Percentiles rank a stretch among this genome's conserved stretches.
Evolutionary conservation across 1,284 basidiomycete genomes (phyloP).

Genomic region (Ceratobasidium sp.): DNA sequence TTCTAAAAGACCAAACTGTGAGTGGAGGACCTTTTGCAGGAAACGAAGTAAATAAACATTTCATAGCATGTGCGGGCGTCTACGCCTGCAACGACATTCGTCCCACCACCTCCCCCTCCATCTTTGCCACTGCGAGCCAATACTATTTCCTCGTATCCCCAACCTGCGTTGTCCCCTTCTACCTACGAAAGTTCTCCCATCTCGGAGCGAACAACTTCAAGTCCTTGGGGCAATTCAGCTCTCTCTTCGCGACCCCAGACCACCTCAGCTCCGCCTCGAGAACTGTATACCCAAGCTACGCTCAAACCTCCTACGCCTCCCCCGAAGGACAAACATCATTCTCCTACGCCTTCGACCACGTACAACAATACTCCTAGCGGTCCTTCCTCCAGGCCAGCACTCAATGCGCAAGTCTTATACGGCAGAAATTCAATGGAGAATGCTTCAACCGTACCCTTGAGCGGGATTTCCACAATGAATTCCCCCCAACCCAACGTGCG

Average conservation of each 20-base stretch:
- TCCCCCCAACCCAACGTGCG: background rate
- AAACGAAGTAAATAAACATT: background rate
- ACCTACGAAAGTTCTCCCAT: background rate
- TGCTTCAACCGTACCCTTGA: background rate
- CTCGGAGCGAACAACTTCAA: background rate
- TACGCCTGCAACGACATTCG: constrained; percentile 13
- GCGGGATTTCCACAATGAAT: background rate
- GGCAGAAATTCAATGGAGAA: background rate
- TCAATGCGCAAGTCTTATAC: too few relatives aligned
- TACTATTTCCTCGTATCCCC: background rate
- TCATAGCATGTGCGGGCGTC: background rate
- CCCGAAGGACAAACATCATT: constrained; percentile 16
- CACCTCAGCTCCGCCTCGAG: constrained; percentile 13
- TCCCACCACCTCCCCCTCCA: constrained; percentile 34
- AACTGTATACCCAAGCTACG: constrained; percentile 30
- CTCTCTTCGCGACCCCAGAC: background rate
- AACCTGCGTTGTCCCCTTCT: background rate
- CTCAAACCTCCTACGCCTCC: constrained; percentile 28
- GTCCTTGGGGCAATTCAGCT: constrained; percentile 4
- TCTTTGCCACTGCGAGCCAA: background rate
- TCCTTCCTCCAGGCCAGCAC: too few relatives aligned
- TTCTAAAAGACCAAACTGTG: constrained; percentile 12
- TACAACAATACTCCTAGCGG: background rate
- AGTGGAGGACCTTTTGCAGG: background rate
- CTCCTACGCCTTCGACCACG: background rate